Evolutionary conservation across 345 rosid species (phyloP), one percentile per base, ranked within the genome.

Genomic region (Trapa bicornis): DNA sequence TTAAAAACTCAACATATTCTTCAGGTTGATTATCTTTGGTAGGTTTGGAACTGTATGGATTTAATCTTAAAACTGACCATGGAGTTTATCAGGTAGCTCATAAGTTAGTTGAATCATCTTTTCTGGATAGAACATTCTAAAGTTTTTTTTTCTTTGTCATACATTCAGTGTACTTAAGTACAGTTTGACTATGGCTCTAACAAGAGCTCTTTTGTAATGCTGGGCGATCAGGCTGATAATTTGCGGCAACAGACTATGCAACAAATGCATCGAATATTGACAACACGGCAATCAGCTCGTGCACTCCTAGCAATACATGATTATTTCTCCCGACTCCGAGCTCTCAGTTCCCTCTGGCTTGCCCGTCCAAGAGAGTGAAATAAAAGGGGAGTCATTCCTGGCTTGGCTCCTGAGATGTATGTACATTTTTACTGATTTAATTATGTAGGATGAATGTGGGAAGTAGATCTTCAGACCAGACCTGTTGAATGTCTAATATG

Each of bases 331-430:
- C 80, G 99, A 66, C 78, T 94, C 61, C 95, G 97, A 8, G 97
- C 99, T 71, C 96, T 94, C 76, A 91, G 99, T 73, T 91, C 97
- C 67, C 87, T 94, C n/a, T 94, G 99, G 99, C 91, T 94, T 61
- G 99, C 96, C 48, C 85, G 96, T 52, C 99, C 99, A 47, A 77
- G 86, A 80, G 99, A 94, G 77, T 94, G 85, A 89, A 41, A 41
- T 41, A 41, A 41, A 41, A 41, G 7, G 1, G 43, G 7, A 41
- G 43, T 8, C 43, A 41, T 41, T 41, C 43, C 43, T 41, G 43
- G 64, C 43, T 41, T 1, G 43, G 4, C 43, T 41, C 43, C 43
- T 8, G 43, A 41, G 43, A 8, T 41, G 43, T 41, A 41, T 8
- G 7, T 22, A 22, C 29, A 22, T 22, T 41, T 41, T 41, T 41